Evolutionary conservation across 164 flowering plant genomes (phyloP).

Genomic region (Euptelea pleiosperma): DNA sequence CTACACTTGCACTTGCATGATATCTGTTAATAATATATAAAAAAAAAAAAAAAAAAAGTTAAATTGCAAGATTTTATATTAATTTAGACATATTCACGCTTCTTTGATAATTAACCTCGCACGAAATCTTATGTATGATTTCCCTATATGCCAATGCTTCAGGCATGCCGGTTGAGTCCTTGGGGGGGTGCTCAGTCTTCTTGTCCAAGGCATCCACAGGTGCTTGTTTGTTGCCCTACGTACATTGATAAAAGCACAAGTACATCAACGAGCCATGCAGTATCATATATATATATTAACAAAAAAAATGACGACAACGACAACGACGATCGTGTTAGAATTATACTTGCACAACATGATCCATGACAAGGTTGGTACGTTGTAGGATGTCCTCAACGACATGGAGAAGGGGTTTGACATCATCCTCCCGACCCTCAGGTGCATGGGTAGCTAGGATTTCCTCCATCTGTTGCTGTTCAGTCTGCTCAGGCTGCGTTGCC

Average conservation of each 20-base stretch:
- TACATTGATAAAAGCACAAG: too few relatives aligned
- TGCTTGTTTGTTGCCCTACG: conserved; percentile 5
- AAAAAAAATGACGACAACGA: too few relatives aligned
- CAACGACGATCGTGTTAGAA: too few relatives aligned
- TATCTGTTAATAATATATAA: conserved; percentile 43
- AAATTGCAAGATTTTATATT: too few relatives aligned
- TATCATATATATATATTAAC: too few relatives aligned
- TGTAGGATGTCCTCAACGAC: conserved; percentile 48
- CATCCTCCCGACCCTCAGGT: conserved; percentile 47
- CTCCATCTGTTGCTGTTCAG: conserved; percentile 24
- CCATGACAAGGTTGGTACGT: conserved; percentile 18
- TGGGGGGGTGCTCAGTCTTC: conserved; percentile 10
- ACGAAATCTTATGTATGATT: conserved; percentile 37
- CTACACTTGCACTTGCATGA: conserved; percentile 56
- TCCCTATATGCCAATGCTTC: conserved; percentile 38
- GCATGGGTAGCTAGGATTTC: conserved; percentile 49
- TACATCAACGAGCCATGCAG: not conserved
- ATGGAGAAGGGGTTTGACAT: conserved; percentile 44
- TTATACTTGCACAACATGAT: not conserved
- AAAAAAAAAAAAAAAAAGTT: too few relatives aligned
- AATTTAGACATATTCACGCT: too few relatives aligned
- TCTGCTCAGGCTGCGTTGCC: too few relatives aligned
- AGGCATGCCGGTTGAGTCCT: conserved; percentile 25
- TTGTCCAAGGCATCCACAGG: conserved; percentile 23
- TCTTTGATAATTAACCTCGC: conserved; percentile 61